Evolutionary conservation across 345 rosid species (phyloP), one percentile per base, ranked within the genome.

Genomic region (Noccaea caerulescens): DNA sequence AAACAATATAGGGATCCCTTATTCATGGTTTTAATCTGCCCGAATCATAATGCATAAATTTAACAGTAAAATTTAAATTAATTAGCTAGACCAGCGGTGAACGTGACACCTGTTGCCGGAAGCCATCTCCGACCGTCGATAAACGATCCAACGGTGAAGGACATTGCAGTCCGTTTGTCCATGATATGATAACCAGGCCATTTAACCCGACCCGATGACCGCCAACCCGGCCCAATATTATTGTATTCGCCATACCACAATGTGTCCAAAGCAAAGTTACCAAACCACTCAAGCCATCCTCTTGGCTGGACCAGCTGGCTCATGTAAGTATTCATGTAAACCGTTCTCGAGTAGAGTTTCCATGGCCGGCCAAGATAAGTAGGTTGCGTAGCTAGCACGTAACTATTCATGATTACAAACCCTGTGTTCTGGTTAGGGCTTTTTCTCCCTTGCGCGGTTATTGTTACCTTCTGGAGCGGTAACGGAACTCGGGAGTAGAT

Each of bases 251-350:
- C 99, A 44, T 94, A 91, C 86, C 88, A 91, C 66, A 94, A 58
- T 6, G 99, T 89, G 30, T 62, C 68, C 63, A 91, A 70, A 8
- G 87, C 95, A 14, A 83, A 84, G 44, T 85, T 65, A 5, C 93
- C 95, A 14, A 77, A 70, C 99, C 99, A 91, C 78, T 85, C 87
- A 25, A 89, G 84, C 96, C 95, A 94, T 6, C 99, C 98, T 46
- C 85, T 83, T 0, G 96, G 95, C 72, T 88, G 87, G 10, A 94
- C 93, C 53, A 82, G 42, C 46, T 77, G 80, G 51, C 77, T 74
- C 84, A 94, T 84, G 42, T 79, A 82, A 9, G 96, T 88, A 65
- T 91, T 86, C 81, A 94, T 84, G 14, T 81, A 83, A 39, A 94
- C 85, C 6, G 99, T 94, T 81, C 97, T 85, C 3, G 99, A 89